These are phyloP conservation scores for Hanseniaspora vineae DNA, from an alignment of 805 yeast genomes.

Conservation along the genomic window DNA sequence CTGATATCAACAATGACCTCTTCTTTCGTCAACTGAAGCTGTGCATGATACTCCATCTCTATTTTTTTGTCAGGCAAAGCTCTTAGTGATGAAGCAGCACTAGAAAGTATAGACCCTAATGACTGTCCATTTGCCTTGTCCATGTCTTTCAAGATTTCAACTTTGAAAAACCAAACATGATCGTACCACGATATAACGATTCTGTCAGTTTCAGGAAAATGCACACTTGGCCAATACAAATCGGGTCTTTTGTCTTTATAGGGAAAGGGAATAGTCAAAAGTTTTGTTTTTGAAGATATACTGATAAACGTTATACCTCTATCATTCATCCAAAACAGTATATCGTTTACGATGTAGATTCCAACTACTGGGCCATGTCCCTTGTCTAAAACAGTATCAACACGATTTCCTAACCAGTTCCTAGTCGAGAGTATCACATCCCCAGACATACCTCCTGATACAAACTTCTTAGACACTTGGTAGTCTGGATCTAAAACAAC, in stretches of 20 bases:
- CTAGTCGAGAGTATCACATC: constrained; percentile 59
- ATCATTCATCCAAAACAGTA: constrained; percentile 76
- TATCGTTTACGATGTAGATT: constrained; percentile 46
- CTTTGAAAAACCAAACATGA: constrained; percentile 56
- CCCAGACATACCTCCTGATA: constrained; percentile 87
- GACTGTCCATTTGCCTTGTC: constrained; percentile 9
- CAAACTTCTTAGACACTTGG: constrained; percentile 44
- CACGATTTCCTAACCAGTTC: constrained; percentile 79
- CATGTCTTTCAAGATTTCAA: constrained; percentile 22
- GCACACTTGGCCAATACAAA: constrained; percentile 70
- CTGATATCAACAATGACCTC: constrained; percentile 65
- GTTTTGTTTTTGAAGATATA: constrained; percentile 32
- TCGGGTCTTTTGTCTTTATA: constrained; percentile 50
- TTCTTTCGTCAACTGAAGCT: constrained; percentile 28
- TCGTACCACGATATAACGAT: constrained; percentile 75
- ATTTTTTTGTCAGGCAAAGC: constrained; percentile 31
- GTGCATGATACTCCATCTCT: constrained; percentile 24
- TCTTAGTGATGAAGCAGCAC: constrained; percentile 36
- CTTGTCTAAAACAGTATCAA: constrained; percentile 50
- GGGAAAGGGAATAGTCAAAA: constrained; percentile 47
- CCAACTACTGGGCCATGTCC: constrained; percentile 61
- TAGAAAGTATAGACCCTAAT: constrained; percentile 23
- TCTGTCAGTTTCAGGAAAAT: constrained; percentile 49
- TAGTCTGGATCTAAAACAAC: constrained; percentile 72
- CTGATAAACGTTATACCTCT: constrained; percentile 63